Percentiles rank a stretch among this genome's conserved stretches.
Conservation (phyloP, 1,284 basidiomycete species). For the Marasmius sp. region DNA sequence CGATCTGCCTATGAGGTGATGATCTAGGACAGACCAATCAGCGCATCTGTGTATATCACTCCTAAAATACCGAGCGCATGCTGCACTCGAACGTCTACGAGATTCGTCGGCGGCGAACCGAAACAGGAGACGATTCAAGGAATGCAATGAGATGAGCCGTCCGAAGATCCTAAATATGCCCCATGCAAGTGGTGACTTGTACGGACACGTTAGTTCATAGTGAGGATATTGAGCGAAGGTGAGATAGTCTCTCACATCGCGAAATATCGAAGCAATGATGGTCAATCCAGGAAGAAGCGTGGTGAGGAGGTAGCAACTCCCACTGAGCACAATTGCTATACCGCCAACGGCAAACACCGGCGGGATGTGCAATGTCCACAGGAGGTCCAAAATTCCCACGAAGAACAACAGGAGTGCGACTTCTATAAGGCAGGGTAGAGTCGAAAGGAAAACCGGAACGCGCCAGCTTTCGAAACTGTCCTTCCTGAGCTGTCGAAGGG, state of each 20-base stretch:
- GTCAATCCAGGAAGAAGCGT: neutral
- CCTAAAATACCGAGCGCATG: too few relatives aligned
- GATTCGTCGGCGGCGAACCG: neutral
- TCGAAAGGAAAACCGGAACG: neutral
- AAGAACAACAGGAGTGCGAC: constrained; percentile 1
- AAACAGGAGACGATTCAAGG: neutral
- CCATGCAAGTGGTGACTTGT: neutral
- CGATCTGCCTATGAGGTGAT: too few relatives aligned
- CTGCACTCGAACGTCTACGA: too few relatives aligned
- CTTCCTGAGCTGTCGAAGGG: neutral
- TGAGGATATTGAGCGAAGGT: neutral
- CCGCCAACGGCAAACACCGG: neutral
- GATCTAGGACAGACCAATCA: too few relatives aligned
- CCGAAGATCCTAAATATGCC: neutral
- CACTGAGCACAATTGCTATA: neutral
- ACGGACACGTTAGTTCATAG: neutral
- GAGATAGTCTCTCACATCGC: neutral
- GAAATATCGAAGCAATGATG: neutral
- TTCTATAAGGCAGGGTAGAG: neutral
- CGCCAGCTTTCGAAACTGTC: neutral
- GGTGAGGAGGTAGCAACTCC: neutral
- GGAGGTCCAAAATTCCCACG: neutral
- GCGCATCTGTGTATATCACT: too few relatives aligned
- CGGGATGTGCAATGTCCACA: constrained; percentile 1
- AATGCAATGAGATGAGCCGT: neutral